phyloP scores from a whole-genome alignment of 306 rosid species.

The Vicia faba region DNA sequence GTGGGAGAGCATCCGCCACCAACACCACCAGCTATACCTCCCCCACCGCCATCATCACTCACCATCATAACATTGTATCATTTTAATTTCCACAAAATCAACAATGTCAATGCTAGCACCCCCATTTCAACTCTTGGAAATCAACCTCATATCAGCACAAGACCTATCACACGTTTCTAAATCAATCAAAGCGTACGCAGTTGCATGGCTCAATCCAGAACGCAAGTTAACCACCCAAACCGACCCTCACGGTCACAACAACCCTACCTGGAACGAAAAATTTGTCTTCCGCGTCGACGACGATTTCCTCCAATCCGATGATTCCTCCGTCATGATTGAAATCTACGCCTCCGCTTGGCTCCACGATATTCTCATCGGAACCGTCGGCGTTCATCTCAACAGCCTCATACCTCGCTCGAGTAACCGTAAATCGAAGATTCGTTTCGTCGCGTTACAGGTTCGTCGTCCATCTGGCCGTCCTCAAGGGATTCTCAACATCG shows the following conservation, averaged over 20 bases:
- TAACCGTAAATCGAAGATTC: conserved; percentile 44
- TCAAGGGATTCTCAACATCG: conserved; percentile 66
- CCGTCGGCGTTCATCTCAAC: conserved; percentile 48
- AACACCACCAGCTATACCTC: neutral
- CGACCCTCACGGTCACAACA: conserved; percentile 54
- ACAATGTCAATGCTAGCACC: conserved; percentile 37
- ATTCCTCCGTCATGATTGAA: conserved; percentile 56
- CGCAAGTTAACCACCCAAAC: conserved; percentile 59
- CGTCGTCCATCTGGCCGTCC: conserved; percentile 81
- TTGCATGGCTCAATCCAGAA: conserved; percentile 70
- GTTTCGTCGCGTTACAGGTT: conserved; percentile 64
- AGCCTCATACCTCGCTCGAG: conserved; percentile 40
- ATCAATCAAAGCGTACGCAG: conserved; percentile 64
- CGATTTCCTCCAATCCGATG: conserved; percentile 44
- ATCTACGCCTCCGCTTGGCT: conserved; percentile 69
- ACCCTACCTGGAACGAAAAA: conserved; percentile 82
- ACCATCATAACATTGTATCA: neutral
- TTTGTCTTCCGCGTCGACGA: conserved; percentile 68
- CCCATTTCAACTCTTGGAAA: conserved; percentile 56
- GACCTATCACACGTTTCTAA: conserved; percentile 58
- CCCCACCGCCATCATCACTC: neutral
- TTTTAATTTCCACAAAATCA: neutral
- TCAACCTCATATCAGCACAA: conserved; percentile 63
- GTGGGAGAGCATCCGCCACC: neutral
- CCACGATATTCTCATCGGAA: conserved; percentile 59